Percentiles rank a stretch among this genome's conserved stretches.
Conservation (phyloP, 2,329 filamentous ascomycete species). For the Penicillium palitans region DNA sequence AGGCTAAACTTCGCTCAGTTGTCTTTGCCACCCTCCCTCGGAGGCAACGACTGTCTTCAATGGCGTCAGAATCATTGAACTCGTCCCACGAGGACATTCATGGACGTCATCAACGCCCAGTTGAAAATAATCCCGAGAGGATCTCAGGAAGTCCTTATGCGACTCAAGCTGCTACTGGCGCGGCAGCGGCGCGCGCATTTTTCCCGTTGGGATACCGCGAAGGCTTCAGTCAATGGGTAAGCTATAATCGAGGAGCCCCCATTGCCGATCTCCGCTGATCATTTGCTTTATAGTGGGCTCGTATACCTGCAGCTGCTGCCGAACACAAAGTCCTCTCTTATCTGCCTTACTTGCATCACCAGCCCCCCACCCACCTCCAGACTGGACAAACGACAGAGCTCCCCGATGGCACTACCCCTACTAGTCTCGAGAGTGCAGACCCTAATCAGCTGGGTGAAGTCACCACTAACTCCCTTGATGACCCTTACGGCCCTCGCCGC, state of each 20-base stretch:
- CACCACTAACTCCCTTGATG: slow-evolving; percentile 53
- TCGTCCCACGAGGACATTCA: slow-evolving; percentile 32
- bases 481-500: slow-evolving; percentile 79
- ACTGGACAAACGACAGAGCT: slow-evolving; percentile 50
- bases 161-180: slow-evolving; percentile 32
- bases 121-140: slow-evolving; percentile 17
- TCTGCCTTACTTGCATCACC: slow-evolving; percentile 73
- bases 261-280: slow-evolving; percentile 15
- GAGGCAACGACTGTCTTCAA: slow-evolving; percentile 28
- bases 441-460: slow-evolving; percentile 47
- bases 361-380: slow-evolving; percentile 67
- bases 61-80: slow-evolving; percentile 41
- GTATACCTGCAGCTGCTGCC: slow-evolving; percentile 75
- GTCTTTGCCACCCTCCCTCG: slow-evolving; percentile 17
- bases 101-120: slow-evolving; percentile 22
- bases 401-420: slow-evolving; percentile 26
- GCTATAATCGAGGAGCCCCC: slow-evolving; percentile 33
- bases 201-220: slow-evolving; percentile 93
- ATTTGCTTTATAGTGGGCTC: slow-evolving; percentile 67
- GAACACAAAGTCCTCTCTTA: slow-evolving; percentile 86
- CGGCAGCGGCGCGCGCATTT: slow-evolving; percentile 36
- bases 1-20: slow-evolving; percentile 1
- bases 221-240: slow-evolving; percentile 85
- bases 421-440: slow-evolving; percentile 39
- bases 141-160: slow-evolving; percentile 30